phyloP scores from a whole-genome alignment of 192 early-diverging fungal species.

The Umbelopsis vinacea region DNA sequence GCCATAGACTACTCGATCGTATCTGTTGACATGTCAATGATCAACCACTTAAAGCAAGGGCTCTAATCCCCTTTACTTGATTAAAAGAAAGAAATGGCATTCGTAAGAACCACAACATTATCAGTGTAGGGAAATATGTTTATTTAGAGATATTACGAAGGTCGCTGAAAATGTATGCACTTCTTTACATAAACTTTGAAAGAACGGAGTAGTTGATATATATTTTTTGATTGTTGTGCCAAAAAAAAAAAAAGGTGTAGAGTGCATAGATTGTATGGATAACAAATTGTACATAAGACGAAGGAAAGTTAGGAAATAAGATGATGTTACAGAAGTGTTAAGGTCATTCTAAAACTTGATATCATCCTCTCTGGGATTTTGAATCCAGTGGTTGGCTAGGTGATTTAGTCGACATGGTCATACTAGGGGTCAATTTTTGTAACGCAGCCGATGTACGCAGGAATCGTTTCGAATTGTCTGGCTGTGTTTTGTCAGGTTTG shows the following conservation, averaged over 20 bases:
- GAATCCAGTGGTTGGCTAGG: not conserved
- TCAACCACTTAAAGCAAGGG: not conserved
- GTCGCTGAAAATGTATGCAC: no score
- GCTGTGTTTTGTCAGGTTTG: not conserved
- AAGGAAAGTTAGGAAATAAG: not conserved
- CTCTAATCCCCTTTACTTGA: not conserved
- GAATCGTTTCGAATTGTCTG: slow-evolving; percentile 7
- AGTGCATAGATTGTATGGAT: not conserved
- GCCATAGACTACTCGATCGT: not conserved
- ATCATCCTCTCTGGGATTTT: slow-evolving; percentile 1
- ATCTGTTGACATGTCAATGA: not conserved
- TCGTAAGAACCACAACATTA: not conserved
- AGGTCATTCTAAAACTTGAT: not conserved
- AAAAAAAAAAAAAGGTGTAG: not conserved
- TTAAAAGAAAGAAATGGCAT: not conserved
- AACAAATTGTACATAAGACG: not conserved
- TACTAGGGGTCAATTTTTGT: slow-evolving; percentile 9
- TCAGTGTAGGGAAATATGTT: no score
- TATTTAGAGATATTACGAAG: no score
- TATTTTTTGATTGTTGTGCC: not conserved
- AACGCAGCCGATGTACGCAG: slow-evolving; percentile 4
- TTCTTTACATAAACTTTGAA: not conserved
- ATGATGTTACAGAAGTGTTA: not conserved
- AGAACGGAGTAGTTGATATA: not conserved
- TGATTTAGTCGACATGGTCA: slow-evolving; percentile 13